Evolutionary conservation across 139 green algal species (phyloP).

Genomic region (Chloropicon primus): DNA sequence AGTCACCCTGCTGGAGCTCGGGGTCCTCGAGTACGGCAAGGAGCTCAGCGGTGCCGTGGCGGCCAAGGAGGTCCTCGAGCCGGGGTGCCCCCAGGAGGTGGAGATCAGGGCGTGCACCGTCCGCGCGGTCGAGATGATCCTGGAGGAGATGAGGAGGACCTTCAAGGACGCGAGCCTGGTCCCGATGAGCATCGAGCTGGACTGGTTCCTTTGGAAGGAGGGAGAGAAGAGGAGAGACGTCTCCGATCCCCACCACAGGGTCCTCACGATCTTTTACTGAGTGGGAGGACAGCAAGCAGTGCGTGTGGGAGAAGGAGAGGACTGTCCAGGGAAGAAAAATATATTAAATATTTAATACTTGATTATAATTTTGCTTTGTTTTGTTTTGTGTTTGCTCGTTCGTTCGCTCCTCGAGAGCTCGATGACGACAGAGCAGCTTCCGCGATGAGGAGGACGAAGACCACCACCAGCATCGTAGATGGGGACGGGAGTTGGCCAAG

Average conservation of each 20-base stretch:
- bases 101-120: slow-evolving; percentile 60
- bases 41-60: slow-evolving; percentile 23
- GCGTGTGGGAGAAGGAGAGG: too few species aligned
- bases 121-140: slow-evolving; percentile 45
- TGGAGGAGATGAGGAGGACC: slow-evolving; percentile 13
- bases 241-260: slow-evolving; percentile 49
- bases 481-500: too few species aligned
- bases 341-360: too few species aligned
- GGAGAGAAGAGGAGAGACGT: slow-evolving; percentile 33
- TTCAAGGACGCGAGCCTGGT: slow-evolving; percentile 3
- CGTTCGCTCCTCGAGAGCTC: too few species aligned
- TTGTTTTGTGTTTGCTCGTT: too few species aligned
- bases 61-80: slow-evolving; percentile 19
- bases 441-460: too few species aligned
- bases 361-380: too few species aligned
- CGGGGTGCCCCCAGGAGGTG: slow-evolving; percentile 43
- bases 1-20: slow-evolving; percentile 45
- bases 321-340: too few species aligned
- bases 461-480: too few species aligned
- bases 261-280: slow-evolving; percentile 64
- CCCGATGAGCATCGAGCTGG: slow-evolving; percentile 42
- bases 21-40: slow-evolving; percentile 40
- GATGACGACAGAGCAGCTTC: too few species aligned
- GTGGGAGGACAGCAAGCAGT: too few species aligned
- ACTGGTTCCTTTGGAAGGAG: slow-evolving; percentile 74